Evolutionary conservation across 805 yeast species (phyloP), one percentile per base, ranked within the genome.

Genomic region (Hermanozyma aechmeae): DNA sequence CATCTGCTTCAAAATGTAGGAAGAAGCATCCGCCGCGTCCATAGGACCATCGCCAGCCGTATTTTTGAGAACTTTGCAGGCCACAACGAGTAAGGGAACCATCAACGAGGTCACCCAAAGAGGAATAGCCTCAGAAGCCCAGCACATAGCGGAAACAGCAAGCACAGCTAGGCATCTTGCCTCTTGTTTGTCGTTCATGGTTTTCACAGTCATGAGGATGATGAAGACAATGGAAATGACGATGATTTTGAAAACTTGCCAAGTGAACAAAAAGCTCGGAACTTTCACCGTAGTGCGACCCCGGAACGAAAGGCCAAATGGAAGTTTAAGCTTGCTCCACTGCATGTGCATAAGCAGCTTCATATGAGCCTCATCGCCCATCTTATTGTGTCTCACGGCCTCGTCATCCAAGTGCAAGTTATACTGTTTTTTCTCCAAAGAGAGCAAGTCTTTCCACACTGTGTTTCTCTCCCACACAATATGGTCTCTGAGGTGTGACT

Each of bases 61-160:
- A 41, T 77, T 74, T 37, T 76, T 78, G 40, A 81, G 53, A 1
- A 85, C 86, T 3, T 76, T 71, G 13, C 85, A 63, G 1, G 76
- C 52, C 1, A 92, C 94, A 23, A 85, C 74, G 29, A 89, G 57
- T 26, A 89, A 60, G 1, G 98, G 98, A 13, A 92, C 72, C 21
- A 84, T 45, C 32, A 89, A 53, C 0, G 96, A 79, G 2, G 98
- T 89, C 11, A 81, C 93, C 55, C 84, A 92, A 24, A 89, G 61
- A 5, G 97, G 97, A 39, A 89, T 74, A 0, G 95, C 74, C 49
- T 89, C 98, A 8, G 96, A 83, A 0, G 97, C 96, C 98, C 97
- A 89, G 15, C 87, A 60, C 28, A 87, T 48, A 0, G 96, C 86
- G 1, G 95, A 78, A 42, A 83, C 73, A 3, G 81, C 67, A 26